These are phyloP conservation scores for Paracamarosporium sp. DNA, from an alignment of 2,329 filamentous ascomycete genomes.

Conservation along the genomic window DNA sequence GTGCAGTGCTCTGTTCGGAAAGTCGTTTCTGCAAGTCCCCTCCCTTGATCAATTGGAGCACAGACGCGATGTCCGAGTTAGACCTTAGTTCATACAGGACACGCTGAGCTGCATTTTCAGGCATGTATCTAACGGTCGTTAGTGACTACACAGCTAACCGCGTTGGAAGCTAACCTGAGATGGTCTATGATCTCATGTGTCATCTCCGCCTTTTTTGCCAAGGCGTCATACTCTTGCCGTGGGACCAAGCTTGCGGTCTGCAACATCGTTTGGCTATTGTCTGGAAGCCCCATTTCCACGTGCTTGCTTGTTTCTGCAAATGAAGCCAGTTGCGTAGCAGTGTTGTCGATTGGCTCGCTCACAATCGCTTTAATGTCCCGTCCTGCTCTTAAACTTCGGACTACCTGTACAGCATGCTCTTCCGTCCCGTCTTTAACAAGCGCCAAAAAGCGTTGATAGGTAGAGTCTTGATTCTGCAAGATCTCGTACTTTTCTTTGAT, in stretches of 20 bases:
- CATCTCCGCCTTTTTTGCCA: neutral
- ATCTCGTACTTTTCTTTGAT: slow-evolving; percentile 16
- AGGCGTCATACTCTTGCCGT: neutral
- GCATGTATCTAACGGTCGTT: neutral
- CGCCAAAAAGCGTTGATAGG: neutral
- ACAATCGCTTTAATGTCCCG: neutral
- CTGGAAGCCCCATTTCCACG: too few relatives aligned
- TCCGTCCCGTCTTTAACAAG: neutral
- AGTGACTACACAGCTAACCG: neutral
- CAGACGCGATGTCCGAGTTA: neutral
- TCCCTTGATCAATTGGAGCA: neutral
- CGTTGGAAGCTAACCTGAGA: neutral
- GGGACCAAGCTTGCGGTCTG: neutral
- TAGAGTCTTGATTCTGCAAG: slow-evolving; percentile 5
- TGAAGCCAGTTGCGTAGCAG: neutral
- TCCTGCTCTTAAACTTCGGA: neutral
- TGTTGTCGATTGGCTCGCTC: neutral
- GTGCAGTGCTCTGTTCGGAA: neutral
- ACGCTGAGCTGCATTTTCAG: neutral
- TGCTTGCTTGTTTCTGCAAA: neutral
- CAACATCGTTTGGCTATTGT: neutral
- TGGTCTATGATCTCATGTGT: neutral
- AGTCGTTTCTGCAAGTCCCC: too few relatives aligned
- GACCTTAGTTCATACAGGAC: neutral
- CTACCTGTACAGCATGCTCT: neutral